phyloP scores from a whole-genome alignment of 331 rosid species.

The Cydonia oblonga region DNA sequence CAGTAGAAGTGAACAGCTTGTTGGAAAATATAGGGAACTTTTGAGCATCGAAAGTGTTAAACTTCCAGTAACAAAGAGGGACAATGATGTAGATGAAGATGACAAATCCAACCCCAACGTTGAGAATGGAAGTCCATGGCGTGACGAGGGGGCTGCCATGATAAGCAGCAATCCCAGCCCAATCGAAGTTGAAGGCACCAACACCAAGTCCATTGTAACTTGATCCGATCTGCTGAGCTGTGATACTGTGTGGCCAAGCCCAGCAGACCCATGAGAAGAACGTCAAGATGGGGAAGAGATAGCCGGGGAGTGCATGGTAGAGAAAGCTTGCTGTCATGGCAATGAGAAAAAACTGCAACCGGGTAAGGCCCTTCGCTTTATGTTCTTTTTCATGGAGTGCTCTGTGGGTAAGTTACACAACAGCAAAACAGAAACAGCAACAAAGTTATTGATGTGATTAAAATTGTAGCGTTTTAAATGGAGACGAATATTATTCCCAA shows the following conservation, averaged over 20 bases:
- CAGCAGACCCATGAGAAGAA: conserved; percentile 94
- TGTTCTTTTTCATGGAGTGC: conserved; percentile 88
- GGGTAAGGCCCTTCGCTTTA: conserved; percentile 46
- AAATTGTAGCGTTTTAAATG: conserved; percentile 1
- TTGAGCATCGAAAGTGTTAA: conserved; percentile 70
- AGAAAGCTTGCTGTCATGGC: conserved; percentile 64
- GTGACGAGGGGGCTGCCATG: conserved; percentile 94
- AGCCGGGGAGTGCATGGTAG: conserved; percentile 86
- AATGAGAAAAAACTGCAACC: conserved; percentile 75
- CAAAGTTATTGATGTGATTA: conserved; percentile 1
- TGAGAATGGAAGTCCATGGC: conserved; percentile 85
- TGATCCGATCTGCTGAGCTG: conserved; percentile 95
- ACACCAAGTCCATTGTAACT: conserved; percentile 79
- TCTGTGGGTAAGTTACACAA: conserved; percentile 27
- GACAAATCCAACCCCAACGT: conserved; percentile 79
- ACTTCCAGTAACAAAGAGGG: conserved; percentile 95
- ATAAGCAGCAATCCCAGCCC: conserved; percentile 98
- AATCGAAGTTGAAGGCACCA: conserved; percentile 85
- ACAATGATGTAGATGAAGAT: conserved; percentile 83
- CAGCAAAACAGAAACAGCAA: neutral
- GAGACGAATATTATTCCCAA: conserved; percentile 25
- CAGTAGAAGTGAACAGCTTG: conserved; percentile 54
- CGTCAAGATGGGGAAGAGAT: conserved; percentile 60
- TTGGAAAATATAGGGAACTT: conserved; percentile 89
- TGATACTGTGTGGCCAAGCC: conserved; percentile 21